These are phyloP conservation scores for Epichloe scottii DNA, from an alignment of 2,329 filamentous ascomycete species.

Conservation along the genomic window DNA sequence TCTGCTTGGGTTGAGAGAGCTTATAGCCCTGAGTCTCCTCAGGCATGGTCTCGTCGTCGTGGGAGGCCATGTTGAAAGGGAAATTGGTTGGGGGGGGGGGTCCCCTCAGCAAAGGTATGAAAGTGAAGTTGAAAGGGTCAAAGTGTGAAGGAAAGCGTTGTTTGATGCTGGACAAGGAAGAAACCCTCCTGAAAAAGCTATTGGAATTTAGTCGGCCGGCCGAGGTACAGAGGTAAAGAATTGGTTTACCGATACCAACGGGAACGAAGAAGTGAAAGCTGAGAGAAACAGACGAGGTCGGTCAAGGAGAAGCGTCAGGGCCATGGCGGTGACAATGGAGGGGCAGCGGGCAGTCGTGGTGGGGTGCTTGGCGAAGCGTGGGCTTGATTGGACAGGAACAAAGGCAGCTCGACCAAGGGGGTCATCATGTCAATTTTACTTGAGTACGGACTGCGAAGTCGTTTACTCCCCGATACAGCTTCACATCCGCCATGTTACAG, in stretches of 20 bases:
- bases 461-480: no score
- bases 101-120: neutral
- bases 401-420: neutral
- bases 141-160: neutral
- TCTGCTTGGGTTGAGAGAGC: constrained; percentile 94
- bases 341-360: constrained; percentile 11
- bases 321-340: constrained; percentile 23
- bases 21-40: constrained; percentile 94
- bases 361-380: neutral
- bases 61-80: constrained; percentile 43
- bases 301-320: constrained; percentile 6
- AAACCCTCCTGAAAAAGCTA: neutral
- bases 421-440: no score
- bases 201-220: neutral
- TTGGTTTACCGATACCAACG: neutral
- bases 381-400: constrained; percentile 5
- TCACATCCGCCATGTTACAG: no score
- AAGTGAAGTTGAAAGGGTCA: neutral
- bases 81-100: neutral
- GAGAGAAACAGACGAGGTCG: constrained; percentile 4
- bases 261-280: neutral
- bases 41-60: constrained; percentile 70
- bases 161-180: neutral
- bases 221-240: neutral
- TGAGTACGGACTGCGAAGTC: no score